phyloP scores from a whole-genome alignment of 2,329 filamentous ascomycete genomes.

The Paraphaeosphaeria minitans region DNA sequence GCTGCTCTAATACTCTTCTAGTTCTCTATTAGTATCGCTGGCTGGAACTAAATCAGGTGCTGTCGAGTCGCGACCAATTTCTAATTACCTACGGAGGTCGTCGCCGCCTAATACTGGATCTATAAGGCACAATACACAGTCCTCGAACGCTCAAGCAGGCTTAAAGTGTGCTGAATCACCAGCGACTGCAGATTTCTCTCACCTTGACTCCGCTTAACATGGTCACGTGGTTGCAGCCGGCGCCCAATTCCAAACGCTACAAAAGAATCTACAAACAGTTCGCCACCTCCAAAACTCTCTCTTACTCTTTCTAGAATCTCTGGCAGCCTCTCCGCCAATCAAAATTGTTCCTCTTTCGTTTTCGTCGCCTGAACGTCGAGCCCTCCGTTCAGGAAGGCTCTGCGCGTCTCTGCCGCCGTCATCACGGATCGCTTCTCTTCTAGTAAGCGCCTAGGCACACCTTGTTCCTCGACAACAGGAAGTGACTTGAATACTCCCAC shows the following conservation, averaged over 20 bases:
- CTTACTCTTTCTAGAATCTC: neutral
- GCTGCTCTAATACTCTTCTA: neutral
- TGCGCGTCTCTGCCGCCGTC: neutral
- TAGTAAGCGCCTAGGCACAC: conserved; percentile 1
- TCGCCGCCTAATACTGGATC: neutral
- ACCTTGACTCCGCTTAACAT: neutral
- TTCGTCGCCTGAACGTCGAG: neutral
- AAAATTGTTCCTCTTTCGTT: neutral
- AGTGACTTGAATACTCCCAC: neutral
- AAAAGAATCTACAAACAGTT: neutral
- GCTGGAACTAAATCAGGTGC: neutral
- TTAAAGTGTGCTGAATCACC: too few relatives aligned
- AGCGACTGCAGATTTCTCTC: neutral
- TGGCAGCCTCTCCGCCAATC: neutral
- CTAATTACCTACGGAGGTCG: neutral
- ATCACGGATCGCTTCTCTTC: conserved; percentile 2
- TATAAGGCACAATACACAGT: neutral
- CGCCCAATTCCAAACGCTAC: neutral
- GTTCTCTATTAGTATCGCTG: neutral
- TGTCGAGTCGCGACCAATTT: neutral
- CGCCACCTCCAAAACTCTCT: neutral
- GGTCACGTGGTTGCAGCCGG: neutral
- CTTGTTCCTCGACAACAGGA: neutral
- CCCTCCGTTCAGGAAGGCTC: neutral
- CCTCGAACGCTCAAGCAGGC: too few relatives aligned